Conservation (phyloP, 148 eudicot genomes). For the Suaeda aralocaspica region DNA sequence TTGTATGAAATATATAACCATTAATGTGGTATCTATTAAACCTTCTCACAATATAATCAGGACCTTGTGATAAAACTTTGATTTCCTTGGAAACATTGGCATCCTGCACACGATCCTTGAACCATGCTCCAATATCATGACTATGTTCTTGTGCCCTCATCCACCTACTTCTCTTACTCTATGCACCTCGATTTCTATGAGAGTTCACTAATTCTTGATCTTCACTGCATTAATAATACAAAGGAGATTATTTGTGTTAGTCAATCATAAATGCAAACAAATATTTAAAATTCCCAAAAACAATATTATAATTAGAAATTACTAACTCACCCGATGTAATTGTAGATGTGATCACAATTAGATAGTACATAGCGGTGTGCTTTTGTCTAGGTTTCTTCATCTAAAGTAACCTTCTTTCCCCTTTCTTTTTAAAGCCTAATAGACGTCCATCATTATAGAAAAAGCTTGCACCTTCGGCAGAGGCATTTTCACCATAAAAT, state of each 20-base stretch:
- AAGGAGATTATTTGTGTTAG: neutral
- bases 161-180: neutral
- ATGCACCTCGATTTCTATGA: neutral
- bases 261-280: neutral
- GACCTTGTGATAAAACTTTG: slow-evolving; percentile 9
- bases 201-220: neutral
- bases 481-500: neutral
- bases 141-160: slow-evolving; percentile 1
- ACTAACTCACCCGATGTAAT: neutral
- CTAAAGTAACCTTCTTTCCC: neutral
- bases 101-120: neutral
- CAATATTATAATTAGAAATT: neutral
- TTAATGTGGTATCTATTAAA: slow-evolving; percentile 8
- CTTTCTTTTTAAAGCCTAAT: neutral
- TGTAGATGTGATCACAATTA: slow-evolving; percentile 17
- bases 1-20: slow-evolving; percentile 10
- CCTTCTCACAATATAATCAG: slow-evolving; percentile 9
- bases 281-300: neutral
- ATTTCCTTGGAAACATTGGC: slow-evolving; percentile 3
- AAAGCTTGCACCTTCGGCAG: neutral
- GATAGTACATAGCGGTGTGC: slow-evolving; percentile 14
- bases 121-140: too few relatives aligned
- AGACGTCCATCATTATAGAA: slow-evolving; percentile 11
- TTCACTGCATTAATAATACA: neutral
- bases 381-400: slow-evolving; percentile 1